These are phyloP conservation scores for Yamadazyma membranifaciens DNA, from an alignment of 1,139 yeast species.

Conservation along the genomic window DNA sequence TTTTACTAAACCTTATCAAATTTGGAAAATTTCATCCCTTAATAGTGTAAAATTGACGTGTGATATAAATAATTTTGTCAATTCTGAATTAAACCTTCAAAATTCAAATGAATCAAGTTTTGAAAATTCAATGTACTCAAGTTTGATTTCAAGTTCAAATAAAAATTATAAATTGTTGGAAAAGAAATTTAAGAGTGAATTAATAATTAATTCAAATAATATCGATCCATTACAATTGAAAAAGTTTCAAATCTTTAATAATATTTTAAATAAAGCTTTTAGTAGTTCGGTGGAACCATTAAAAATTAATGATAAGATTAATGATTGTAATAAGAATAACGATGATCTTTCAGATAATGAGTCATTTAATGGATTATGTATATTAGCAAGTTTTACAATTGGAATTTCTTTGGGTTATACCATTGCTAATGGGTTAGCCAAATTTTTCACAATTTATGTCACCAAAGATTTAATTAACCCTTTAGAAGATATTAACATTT, in stretches of 20 bases:
- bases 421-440: slow-evolving; percentile 23
- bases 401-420: slow-evolving; percentile 38
- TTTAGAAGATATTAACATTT: not conserved
- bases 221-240: slow-evolving; percentile 38
- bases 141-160: slow-evolving; percentile 21
- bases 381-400: slow-evolving; percentile 30
- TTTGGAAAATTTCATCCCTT: slow-evolving; percentile 41
- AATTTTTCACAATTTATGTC: slow-evolving; percentile 4
- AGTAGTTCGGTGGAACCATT: not conserved
- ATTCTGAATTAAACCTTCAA: slow-evolving; percentile 20
- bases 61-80: slow-evolving; percentile 25
- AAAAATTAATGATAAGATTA: not conserved
- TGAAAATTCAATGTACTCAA: slow-evolving; percentile 21
- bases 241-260: slow-evolving; percentile 11
- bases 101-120: not conserved
- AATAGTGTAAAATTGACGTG: slow-evolving; percentile 23
- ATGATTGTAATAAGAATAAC: not conserved
- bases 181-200: slow-evolving; percentile 30
- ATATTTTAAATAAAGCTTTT: slow-evolving; percentile 4
- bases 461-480: not conserved
- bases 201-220: slow-evolving; percentile 21
- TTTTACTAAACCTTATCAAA: slow-evolving; percentile 34
- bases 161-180: slow-evolving; percentile 33
- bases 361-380: slow-evolving; percentile 7
- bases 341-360: not conserved